Base-by-base conservation (phyloP, 805 yeast species). In the Monosporozyma servazzii region DNA sequence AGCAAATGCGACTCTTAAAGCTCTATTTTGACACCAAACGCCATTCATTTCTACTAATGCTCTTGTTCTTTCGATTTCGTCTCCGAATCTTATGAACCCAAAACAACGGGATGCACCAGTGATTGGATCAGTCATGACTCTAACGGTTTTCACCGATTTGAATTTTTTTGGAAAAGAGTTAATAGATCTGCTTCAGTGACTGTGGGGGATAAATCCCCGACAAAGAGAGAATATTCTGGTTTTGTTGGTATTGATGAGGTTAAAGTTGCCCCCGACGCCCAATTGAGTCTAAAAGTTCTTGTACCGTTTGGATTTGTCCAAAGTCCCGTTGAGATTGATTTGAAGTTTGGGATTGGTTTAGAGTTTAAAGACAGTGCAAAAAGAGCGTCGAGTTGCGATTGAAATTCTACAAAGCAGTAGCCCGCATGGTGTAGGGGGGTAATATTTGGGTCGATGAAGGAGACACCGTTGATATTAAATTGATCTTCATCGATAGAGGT, bases 51-150 rank as follows among this genome's bases (percentile, higher is more conserved):
- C 88, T 25, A 73, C 69, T 41, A 85, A 71, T 0, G 93, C 91
- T 37, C 81, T 65, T 51, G 78, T 77, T 58, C 91, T 75, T 59
- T 85, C 91, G 41, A 71, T 75, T 56, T 84, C 88, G 57, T 79
- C 80, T 21, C 84, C 77, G 63, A 86, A 86, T 54, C 95, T 71
- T 27, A 86, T 89, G 67, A 86, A 86, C 0, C 93, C 93, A 68
- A 85, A 85, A 60, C 93, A 84, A 56, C 91, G 72, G 2, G 88
- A 82, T 29, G 83, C 77, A 0, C 90, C 90, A 13, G 85, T 77
- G 5, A 86, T 77, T 2, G 93, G 93, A 62, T 86, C 91, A 0
- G 93, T 85, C 91, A 86, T 86, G 10, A 86, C 91, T 53, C 93
- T 71, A 6, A 86, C 93, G 2, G 93, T 85, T 58, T 84, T 84